phyloP scores from a whole-genome alignment of 1,284 basidiomycete genomes.

The Thelephora terrestris region DNA sequence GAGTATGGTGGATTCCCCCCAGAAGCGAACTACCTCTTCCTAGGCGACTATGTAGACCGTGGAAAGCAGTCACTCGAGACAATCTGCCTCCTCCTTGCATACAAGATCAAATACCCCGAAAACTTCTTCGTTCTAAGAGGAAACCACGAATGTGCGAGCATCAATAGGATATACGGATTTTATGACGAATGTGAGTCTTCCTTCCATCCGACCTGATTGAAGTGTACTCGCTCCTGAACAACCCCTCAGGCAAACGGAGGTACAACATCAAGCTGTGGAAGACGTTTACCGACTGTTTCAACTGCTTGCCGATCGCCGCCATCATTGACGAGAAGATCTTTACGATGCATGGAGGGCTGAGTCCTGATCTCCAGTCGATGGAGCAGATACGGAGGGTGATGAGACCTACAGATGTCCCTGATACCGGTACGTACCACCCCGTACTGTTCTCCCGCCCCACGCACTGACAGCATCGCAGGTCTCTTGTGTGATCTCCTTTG shows the following conservation, averaged over 20 bases:
- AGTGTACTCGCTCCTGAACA: conserved; percentile 2
- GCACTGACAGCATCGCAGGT: conserved; percentile 32
- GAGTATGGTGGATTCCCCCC: conserved; percentile 95
- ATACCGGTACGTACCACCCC: conserved; percentile 64
- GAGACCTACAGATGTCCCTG: conserved; percentile 98
- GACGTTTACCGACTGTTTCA: conserved; percentile 96
- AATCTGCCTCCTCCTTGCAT: conserved; percentile 83
- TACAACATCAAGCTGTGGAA: conserved; percentile 99
- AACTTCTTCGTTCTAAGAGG: conserved; percentile 95
- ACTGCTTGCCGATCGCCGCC: conserved; percentile 90
- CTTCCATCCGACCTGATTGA: conserved; percentile 3
- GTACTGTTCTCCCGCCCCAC: conserved; percentile 9
- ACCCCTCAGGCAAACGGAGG: conserved; percentile 75
- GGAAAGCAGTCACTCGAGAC: conserved; percentile 93
- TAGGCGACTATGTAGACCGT: conserved; percentile 92
- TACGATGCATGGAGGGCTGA: conserved; percentile 88
- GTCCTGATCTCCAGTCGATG: conserved; percentile 98
- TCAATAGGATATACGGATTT: conserved; percentile 94
- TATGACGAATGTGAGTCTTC: conserved; percentile 83
- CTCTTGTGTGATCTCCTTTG: conserved; percentile 94
- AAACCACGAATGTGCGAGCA: conserved; percentile 92
- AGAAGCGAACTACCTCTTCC: conserved; percentile 93
- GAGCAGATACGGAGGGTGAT: conserved; percentile 99
- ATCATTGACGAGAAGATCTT: conserved; percentile 98
- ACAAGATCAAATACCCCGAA: conserved; percentile 98